phyloP scores from a whole-genome alignment of 768 basidiomycete genomes.

The Lactarius sanguifluus region DNA sequence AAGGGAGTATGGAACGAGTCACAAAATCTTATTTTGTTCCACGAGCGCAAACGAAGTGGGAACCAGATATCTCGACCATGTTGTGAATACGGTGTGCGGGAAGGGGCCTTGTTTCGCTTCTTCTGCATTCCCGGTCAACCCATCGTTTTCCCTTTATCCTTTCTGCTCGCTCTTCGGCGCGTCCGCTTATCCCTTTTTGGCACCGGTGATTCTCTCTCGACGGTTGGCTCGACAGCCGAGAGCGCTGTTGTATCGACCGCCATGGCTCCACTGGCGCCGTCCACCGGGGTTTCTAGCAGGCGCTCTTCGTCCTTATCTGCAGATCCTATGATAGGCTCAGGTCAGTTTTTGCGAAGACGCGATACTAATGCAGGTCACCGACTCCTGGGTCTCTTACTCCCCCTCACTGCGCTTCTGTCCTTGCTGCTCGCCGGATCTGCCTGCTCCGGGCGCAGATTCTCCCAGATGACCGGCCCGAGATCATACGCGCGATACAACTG shows the following conservation, averaged over 20 bases:
- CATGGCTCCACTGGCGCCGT: background rate
- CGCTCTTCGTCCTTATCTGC: slow-evolving; percentile 6
- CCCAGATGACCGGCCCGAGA: slow-evolving; percentile 62
- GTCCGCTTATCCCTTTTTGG: background rate
- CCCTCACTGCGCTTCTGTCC: background rate
- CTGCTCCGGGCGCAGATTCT: slow-evolving; percentile 37
- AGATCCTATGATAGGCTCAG: no score
- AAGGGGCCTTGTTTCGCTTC: background rate
- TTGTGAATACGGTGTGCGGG: background rate
- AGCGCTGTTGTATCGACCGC: background rate
- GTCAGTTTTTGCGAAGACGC: background rate
- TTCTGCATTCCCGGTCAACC: background rate
- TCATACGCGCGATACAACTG: slow-evolving; percentile 78
- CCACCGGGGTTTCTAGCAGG: background rate
- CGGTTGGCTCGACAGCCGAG: background rate
- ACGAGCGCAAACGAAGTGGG: background rate
- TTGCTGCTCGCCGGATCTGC: background rate
- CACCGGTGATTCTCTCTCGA: background rate
- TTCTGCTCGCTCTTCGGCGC: background rate
- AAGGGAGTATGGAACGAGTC: background rate
- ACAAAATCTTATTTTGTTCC: background rate
- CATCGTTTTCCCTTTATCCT: background rate
- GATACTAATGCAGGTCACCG: background rate
- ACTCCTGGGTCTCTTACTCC: slow-evolving; percentile 5
- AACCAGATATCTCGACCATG: background rate